Percentiles rank a stretch among this genome's conserved stretches.
Conservation (phyloP, 768 basidiomycete genomes). For the Termitomyces sp. region DNA sequence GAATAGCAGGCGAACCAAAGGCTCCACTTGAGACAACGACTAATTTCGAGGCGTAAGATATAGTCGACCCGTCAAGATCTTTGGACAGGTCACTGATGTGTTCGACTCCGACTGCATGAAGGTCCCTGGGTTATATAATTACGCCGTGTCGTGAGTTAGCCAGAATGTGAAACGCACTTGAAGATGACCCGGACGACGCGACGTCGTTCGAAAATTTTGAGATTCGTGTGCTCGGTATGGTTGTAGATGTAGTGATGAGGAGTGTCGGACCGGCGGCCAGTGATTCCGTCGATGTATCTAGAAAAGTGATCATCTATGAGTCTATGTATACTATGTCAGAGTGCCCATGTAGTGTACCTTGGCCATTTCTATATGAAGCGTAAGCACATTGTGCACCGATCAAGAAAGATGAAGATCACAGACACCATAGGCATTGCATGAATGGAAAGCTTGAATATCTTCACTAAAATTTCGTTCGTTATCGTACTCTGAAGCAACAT, state of each 20-base stretch:
- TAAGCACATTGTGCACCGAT: not conserved
- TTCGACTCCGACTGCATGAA: constrained; percentile 46
- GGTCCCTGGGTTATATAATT: constrained; percentile 20
- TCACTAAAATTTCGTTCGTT: constrained; percentile 35
- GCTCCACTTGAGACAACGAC: constrained; percentile 48
- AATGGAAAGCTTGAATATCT: constrained; percentile 43
- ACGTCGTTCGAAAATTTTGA: constrained; percentile 34
- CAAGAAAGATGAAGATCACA: constrained; percentile 13
- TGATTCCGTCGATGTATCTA: constrained; percentile 49
- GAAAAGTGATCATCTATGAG: not conserved
- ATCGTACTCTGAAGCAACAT: constrained; percentile 41
- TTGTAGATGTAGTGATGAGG: constrained; percentile 50
- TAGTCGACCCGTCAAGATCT: constrained; percentile 11
- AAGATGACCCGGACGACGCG: constrained; percentile 44
- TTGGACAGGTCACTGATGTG: constrained; percentile 33
- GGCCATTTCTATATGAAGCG: constrained; percentile 38
- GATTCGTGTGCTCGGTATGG: constrained; percentile 35
- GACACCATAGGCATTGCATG: constrained; percentile 43
- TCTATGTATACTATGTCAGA: not conserved
- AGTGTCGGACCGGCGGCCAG: constrained; percentile 51
- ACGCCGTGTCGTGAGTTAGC: no score
- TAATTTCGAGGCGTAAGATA: constrained; percentile 35
- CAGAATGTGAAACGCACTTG: constrained; percentile 27
- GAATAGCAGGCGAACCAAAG: constrained; percentile 50
- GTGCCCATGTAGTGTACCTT: constrained; percentile 28